phyloP scores from a whole-genome alignment of 2,329 filamentous ascomycete species.

The Xylaria sp. region DNA sequence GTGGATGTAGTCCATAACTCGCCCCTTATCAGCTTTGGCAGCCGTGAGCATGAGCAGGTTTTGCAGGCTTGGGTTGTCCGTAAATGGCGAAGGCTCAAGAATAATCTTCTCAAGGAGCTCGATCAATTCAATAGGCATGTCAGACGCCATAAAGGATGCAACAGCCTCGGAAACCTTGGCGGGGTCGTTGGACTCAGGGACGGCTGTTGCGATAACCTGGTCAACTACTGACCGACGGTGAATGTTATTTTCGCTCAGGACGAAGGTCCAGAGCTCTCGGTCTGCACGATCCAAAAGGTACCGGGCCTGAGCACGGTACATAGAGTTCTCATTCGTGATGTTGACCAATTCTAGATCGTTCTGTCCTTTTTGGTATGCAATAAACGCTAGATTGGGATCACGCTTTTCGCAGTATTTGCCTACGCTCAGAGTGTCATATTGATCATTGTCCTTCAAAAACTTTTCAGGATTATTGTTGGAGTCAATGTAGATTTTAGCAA shows the following conservation, averaged over 20 bases:
- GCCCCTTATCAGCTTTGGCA: constrained; percentile 93
- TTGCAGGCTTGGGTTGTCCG: constrained; percentile 95
- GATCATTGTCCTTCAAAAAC: constrained; percentile 96
- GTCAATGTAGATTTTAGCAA: constrained; percentile 99
- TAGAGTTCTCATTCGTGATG: constrained; percentile 99
- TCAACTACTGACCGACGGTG: constrained; percentile 94
- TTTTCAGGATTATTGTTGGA: constrained; percentile 98
- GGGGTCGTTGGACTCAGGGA: constrained; percentile 91
- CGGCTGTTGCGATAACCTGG: constrained; percentile 94
- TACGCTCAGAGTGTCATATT: constrained; percentile 91
- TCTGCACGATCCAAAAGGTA: constrained; percentile 94
- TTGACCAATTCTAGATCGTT: constrained; percentile 97
- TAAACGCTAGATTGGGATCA: constrained; percentile 94
- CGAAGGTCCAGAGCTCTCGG: constrained; percentile 91
- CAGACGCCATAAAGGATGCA: constrained; percentile 88
- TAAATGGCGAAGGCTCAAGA: constrained; percentile 98
- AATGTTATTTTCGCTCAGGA: constrained; percentile 94
- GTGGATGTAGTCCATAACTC: constrained; percentile 96
- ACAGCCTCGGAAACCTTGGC: constrained; percentile 96
- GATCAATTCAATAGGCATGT: constrained; percentile 93
- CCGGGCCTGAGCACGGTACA: constrained; percentile 98
- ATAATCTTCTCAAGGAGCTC: constrained; percentile 99
- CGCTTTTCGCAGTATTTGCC: constrained; percentile 99
- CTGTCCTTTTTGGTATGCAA: constrained; percentile 95
- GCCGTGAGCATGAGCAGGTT: constrained; percentile 97